phyloP scores from a whole-genome alignment of 1,284 basidiomycete genomes.

The Sporisorium reilianum region DNA sequence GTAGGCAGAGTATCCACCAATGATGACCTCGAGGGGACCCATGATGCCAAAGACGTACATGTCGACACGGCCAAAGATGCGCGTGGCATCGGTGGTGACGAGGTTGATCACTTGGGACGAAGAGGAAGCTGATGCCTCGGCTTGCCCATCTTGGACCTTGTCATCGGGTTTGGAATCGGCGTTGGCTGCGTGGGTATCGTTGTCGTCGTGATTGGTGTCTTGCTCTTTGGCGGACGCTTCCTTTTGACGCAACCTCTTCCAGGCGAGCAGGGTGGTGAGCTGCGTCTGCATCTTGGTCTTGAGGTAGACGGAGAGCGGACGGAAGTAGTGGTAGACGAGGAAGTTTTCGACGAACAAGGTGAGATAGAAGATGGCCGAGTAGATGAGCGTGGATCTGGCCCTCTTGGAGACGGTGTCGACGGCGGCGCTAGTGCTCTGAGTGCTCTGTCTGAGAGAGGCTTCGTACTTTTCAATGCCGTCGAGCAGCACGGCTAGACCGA shows the following conservation, averaged over 20 bases:
- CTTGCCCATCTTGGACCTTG: no score
- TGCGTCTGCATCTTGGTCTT: conserved; percentile 29
- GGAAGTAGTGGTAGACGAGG: conserved; percentile 34
- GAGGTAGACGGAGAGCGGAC: conserved; percentile 15
- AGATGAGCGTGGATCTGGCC: conserved; percentile 34
- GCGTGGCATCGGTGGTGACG: conserved; percentile 36
- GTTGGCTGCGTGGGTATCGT: background rate
- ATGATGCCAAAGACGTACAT: conserved; percentile 37
- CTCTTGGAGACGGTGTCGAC: conserved; percentile 13
- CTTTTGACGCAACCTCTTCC: conserved; percentile 44
- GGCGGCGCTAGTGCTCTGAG: background rate
- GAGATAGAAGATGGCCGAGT: conserved; percentile 34
- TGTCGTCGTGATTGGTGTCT: background rate
- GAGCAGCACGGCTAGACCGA: conserved; percentile 26
- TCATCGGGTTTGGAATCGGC: background rate
- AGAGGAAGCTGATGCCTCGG: conserved; percentile 2
- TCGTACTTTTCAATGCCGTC: conserved; percentile 30
- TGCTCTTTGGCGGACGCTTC: conserved; percentile 22
- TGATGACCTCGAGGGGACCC: conserved; percentile 42
- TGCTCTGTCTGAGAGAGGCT: background rate
- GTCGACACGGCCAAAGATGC: conserved; percentile 32
- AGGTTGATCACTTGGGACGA: conserved; percentile 47
- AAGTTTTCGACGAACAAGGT: conserved; percentile 19
- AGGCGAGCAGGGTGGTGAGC: conserved; percentile 33
- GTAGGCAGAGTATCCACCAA: conserved; percentile 41